Evolutionary conservation across 306 rosid species (phyloP), one percentile per base, ranked within the genome.

Genomic region (Cicer bijugum): DNA sequence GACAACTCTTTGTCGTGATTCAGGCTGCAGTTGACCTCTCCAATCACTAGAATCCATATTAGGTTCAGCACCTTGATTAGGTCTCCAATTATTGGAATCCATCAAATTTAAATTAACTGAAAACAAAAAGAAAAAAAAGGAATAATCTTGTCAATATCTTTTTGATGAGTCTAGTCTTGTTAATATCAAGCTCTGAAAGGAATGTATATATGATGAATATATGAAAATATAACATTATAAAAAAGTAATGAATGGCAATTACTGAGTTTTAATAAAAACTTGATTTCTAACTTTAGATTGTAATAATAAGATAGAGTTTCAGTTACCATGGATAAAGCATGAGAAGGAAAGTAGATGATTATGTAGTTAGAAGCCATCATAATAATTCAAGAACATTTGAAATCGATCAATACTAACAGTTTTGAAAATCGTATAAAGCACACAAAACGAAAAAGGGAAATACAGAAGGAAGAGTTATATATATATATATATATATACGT

Each of bases 1-100:
- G 71, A 85, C 88, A 66, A 85, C 75, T 82, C 88, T 82, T 82
- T 78, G 88, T 44, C 88, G 86, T 11, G 86, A 78, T 15, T 85
- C 88, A 11, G 69, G 72, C 65, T 39, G 85, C 46, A 85, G 65
- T 8, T 57, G 71, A 78, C 72, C 66, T 75, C 86, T 82, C 88
- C 88, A 85, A 72, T 82, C 88, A 85, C 52, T 33, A 53, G 47
- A 53, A 40, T 85, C 88, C 80, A 78, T 82, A 40, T 17, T 55
- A 52, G 86, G 63, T 40, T 85, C 86, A 59, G 75, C 2, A 40
- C 84, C 80, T 72, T 82, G 86, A 63, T 82, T 71, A 53, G 82
- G 82, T 67, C 84, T 78, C 88, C 88, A 82, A 71, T 82, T 85
- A 72, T 82, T 78, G 63, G 35, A 75, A 71, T 78, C 82, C 85